These are phyloP conservation scores for Sistotremastrum suecicum DNA, from an alignment of 768 basidiomycete species.

Conservation along the genomic window DNA sequence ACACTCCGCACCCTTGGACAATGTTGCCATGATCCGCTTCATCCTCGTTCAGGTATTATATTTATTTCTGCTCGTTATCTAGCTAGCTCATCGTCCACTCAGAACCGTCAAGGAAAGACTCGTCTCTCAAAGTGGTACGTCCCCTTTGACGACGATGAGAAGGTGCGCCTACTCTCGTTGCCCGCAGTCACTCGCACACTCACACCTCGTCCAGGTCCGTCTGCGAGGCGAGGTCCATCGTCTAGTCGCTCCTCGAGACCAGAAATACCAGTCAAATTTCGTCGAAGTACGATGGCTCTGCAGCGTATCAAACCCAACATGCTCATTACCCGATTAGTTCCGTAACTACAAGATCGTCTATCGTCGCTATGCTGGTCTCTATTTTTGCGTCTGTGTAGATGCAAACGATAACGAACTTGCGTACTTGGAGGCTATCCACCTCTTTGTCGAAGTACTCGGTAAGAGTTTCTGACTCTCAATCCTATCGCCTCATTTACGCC, in stretches of 20 bases:
- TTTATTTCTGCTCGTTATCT: neutral
- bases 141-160: conserved; percentile 98
- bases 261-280: conserved; percentile 98
- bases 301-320: neutral
- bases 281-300: conserved; percentile 60
- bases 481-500: conserved; percentile 3
- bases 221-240: conserved; percentile 94
- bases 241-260: conserved; percentile 89
- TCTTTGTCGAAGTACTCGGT: conserved; percentile 98
- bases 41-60: conserved; percentile 80
- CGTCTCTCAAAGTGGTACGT: conserved; percentile 97
- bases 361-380: conserved; percentile 90
- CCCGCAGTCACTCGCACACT: neutral
- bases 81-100: conserved; percentile 1
- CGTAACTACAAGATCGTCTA: conserved; percentile 97
- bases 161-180: conserved; percentile 33
- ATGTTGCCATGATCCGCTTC: conserved; percentile 74
- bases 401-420: conserved; percentile 97
- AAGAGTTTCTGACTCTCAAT: conserved; percentile 13
- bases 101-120: conserved; percentile 99
- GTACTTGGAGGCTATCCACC: conserved; percentile 93
- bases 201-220: conserved; percentile 44
- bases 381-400: conserved; percentile 96
- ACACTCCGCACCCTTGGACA: neutral
- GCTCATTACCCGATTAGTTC: conserved; percentile 40